phyloP scores from a whole-genome alignment of 441 rosid genomes.

The Aquilaria agallochum region DNA sequence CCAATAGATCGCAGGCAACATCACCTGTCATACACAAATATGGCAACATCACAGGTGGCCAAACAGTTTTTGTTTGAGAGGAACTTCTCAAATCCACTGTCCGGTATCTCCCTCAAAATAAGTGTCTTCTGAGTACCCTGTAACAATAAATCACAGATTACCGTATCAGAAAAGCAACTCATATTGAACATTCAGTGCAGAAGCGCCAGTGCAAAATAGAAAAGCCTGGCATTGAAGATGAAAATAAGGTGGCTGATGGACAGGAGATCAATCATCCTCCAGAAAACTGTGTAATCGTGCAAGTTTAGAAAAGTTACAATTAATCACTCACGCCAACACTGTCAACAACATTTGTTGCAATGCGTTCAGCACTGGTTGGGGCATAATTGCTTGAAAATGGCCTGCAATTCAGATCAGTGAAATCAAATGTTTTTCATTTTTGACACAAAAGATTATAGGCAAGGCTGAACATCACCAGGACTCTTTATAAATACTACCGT shows the following conservation, averaged over 20 bases:
- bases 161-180: constrained; percentile 11
- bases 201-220: too few species aligned
- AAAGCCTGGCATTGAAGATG: neutral
- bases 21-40: constrained; percentile 69
- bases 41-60: constrained; percentile 65
- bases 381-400: constrained; percentile 43
- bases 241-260: constrained; percentile 2
- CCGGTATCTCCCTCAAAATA: constrained; percentile 61
- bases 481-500: too few species aligned
- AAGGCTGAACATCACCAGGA: too few species aligned
- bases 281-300: neutral
- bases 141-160: constrained; percentile 13
- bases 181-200: constrained; percentile 1
- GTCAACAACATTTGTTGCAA: constrained; percentile 53
- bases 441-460: too few species aligned
- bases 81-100: constrained; percentile 46
- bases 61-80: constrained; percentile 41
- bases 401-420: constrained; percentile 34
- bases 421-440: neutral
- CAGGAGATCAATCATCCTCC: neutral
- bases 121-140: constrained; percentile 66
- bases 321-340: constrained; percentile 45
- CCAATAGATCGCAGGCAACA: constrained; percentile 1
- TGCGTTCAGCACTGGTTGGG: constrained; percentile 47
- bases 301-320: neutral